Base-by-base conservation (phyloP, 768 basidiomycete species). In the Boletus bicolor region DNA sequence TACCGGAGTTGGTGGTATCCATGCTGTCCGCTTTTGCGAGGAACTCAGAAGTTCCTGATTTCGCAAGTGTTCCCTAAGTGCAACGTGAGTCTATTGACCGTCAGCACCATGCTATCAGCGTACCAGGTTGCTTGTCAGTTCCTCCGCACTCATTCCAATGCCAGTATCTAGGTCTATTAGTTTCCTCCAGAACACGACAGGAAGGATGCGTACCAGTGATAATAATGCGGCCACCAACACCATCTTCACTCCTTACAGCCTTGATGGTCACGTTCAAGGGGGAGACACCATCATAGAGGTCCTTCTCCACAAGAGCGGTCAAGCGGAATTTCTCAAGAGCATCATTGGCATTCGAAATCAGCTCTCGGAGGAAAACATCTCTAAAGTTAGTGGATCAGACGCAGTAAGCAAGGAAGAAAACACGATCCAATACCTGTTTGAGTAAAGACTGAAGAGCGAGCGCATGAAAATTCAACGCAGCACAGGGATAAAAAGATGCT, bases 21-120 rank as follows among this genome's bases (percentile, higher is more conserved):
- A 69, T 57, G 30, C 74, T 77, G 68, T 95, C 94, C 24, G 92
- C 89, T 63, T 81, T 79, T 7, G 84, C 83, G 30, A 98, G 81
- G 72, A 98, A 99, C 52, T 99, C 97, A 7, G 89, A 85, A 2
- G 97, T 99, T 46, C 97, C 97, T 35, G 91, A 94, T 71, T 96
- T 94, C 3, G 97, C 97, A 48, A 99, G 82, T 4, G 94, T 99
- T 41, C 97, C 96, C 82, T 89, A 55, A 56, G 21, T 44, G 39
- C 42, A 32, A 34, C 7, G 30, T 51, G 28, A 64, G 28, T 28
- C 15, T 46, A 26, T 47, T 38, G 41, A 26, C 15, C 6, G 17
- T 36, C 6, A 43, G 17, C 7, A 46, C 26, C 41, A 44, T 7
- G 32, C 1, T 4, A 32, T 19, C 7, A 21, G 63, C 78, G 30